These are phyloP conservation scores for Helianthus tuberosus DNA, from an alignment of 129 eudicot species.

Conservation along the genomic window DNA sequence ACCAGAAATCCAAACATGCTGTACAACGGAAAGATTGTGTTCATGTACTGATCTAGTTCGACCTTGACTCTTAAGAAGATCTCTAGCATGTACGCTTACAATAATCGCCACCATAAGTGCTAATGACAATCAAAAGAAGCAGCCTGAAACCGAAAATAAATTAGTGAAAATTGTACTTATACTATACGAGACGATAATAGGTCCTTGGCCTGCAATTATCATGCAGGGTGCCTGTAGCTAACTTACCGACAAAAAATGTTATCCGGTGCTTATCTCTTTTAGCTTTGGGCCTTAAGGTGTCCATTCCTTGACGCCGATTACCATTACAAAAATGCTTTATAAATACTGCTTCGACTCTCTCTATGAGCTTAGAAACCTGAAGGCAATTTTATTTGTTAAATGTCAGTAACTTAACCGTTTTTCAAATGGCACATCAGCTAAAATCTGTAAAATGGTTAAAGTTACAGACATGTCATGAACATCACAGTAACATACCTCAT, in stretches of 20 bases:
- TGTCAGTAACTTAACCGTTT: background rate
- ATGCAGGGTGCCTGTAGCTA: conserved; percentile 12
- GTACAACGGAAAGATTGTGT: conserved; percentile 67
- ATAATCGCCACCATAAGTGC: conserved; percentile 61
- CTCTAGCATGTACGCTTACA: conserved; percentile 37
- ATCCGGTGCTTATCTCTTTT: conserved; percentile 52
- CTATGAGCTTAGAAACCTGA: conserved; percentile 54
- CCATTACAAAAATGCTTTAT: conserved; percentile 61
- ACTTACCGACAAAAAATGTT: conserved; percentile 54
- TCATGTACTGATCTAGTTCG: conserved; percentile 60
- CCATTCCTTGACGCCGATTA: conserved; percentile 58
- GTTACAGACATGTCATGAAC: background rate
- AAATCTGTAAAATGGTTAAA: too few species aligned
- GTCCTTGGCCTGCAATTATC: background rate
- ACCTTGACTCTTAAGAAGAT: conserved; percentile 43
- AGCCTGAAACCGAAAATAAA: conserved; percentile 41
- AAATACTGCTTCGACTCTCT: conserved; percentile 57
- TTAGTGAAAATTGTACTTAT: background rate
- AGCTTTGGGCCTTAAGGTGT: conserved; percentile 48
- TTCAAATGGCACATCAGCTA: background rate
- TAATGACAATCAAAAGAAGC: conserved; percentile 65
- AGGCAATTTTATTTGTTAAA: background rate
- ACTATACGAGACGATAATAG: background rate
- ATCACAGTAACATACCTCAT: conserved; percentile 47
- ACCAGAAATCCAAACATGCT: conserved; percentile 59